Evolutionary conservation across 345 rosid species (phyloP).

Genomic region (Carallia brachiata): DNA sequence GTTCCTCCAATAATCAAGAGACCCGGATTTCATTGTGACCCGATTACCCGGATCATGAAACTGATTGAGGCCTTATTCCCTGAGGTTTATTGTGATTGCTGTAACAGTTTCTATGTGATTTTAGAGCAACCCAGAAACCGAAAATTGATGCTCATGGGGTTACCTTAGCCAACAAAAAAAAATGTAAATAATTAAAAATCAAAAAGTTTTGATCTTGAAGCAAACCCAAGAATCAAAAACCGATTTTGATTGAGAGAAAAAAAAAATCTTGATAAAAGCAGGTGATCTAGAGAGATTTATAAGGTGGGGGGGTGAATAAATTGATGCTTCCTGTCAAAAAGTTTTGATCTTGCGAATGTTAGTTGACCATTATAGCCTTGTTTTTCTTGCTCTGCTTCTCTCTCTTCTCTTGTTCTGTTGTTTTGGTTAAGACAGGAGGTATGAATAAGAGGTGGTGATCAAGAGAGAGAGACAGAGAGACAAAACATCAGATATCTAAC

Average conservation of each 20-base stretch:
- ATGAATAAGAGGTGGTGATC: not conserved
- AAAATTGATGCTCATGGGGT: conserved; percentile 5
- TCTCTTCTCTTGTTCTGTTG: too few species aligned
- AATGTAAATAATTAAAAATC: not conserved
- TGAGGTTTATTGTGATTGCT: not conserved
- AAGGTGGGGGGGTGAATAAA: not conserved
- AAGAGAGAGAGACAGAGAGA: not conserved
- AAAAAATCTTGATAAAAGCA: not conserved
- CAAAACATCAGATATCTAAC: not conserved
- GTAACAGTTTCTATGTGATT: not conserved
- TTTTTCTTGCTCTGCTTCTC: not conserved
- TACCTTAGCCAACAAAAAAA: not conserved
- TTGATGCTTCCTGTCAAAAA: not conserved
- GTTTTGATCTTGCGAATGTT: not conserved
- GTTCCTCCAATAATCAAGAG: conserved; percentile 71
- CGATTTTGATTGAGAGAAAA: not conserved
- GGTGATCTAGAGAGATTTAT: not conserved
- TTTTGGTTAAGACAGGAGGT: not conserved
- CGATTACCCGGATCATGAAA: conserved; percentile 20
- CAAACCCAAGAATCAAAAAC: conserved; percentile 1
- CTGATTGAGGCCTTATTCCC: not conserved
- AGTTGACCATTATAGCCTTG: not conserved
- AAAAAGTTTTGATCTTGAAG: not conserved
- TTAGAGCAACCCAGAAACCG: conserved; percentile 7
- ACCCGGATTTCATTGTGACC: conserved; percentile 26